Evolutionary conservation across 202 grass and related monocot species (phyloP).

Genomic region (Alloteropsis angusta): DNA sequence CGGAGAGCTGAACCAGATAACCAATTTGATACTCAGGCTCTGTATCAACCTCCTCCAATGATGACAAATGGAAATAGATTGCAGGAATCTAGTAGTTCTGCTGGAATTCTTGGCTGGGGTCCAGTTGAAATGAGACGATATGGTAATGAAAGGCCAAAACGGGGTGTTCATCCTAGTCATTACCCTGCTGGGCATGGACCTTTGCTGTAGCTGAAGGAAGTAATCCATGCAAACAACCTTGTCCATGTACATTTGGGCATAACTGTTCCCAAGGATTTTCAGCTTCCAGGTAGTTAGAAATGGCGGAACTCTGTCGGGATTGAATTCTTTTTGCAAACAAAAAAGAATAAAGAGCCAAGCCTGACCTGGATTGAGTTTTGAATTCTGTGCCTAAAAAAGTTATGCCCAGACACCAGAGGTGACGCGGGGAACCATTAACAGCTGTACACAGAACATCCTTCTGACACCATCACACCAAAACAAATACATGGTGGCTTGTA

Average conservation of each 20-base stretch:
- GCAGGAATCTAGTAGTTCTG: constrained; percentile 63
- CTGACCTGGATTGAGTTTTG: constrained; percentile 22
- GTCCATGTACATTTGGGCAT: constrained; percentile 20
- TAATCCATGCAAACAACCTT: constrained; percentile 19
- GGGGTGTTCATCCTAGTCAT: constrained; percentile 49
- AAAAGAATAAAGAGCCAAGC: constrained; percentile 27
- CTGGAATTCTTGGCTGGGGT: constrained; percentile 85
- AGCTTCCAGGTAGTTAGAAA: constrained; percentile 18
- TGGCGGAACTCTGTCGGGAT: neutral
- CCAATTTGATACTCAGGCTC: constrained; percentile 37
- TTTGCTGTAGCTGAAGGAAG: constrained; percentile 37
- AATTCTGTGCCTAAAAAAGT: constrained; percentile 17
- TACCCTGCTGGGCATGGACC: constrained; percentile 58
- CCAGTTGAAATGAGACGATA: constrained; percentile 71
- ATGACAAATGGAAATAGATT: constrained; percentile 60
- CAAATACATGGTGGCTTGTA: constrained; percentile 23
- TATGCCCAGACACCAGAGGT: neutral
- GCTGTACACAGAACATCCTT: constrained; percentile 40
- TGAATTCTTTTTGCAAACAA: constrained; percentile 30
- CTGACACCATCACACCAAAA: constrained; percentile 33
- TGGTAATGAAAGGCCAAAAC: constrained; percentile 70
- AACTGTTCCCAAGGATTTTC: constrained; percentile 19
- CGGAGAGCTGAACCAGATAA: constrained; percentile 61
- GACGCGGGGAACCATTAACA: constrained; percentile 16
- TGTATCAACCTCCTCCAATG: constrained; percentile 38